Evolutionary conservation across 192 early-diverging fungal species (phyloP).

Genomic region (Coemansia sp.): DNA sequence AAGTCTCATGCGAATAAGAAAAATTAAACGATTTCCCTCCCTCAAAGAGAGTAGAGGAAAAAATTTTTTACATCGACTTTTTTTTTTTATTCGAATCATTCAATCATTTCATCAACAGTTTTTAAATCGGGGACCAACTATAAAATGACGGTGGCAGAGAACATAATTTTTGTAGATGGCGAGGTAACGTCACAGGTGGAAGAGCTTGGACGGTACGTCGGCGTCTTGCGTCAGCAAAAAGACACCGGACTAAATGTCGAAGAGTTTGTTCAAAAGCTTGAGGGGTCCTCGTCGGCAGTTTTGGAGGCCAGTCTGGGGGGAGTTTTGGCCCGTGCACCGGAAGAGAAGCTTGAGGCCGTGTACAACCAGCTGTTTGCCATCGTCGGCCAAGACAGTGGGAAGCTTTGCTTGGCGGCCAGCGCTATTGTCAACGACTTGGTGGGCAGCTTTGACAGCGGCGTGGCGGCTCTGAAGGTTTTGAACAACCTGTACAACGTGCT

Average conservation of each 20-base stretch:
- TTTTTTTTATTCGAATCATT: too few relatives aligned
- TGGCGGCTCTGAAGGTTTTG: conserved; percentile 41
- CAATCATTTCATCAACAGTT: too few relatives aligned
- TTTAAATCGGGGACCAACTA: not conserved
- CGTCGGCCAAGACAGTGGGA: not conserved
- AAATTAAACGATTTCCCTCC: too few relatives aligned
- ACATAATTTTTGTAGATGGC: conserved; percentile 57
- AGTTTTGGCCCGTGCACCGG: conserved; percentile 32
- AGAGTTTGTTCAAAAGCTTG: conserved; percentile 36
- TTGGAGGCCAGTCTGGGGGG: conserved; percentile 57
- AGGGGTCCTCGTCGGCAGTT: conserved; percentile 31
- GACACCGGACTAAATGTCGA: conserved; percentile 3
- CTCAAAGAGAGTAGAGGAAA: too few relatives aligned
- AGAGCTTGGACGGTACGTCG: conserved; percentile 73
- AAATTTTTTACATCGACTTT: too few relatives aligned
- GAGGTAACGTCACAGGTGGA: conserved; percentile 55
- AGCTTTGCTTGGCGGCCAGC: not conserved
- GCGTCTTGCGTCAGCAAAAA: conserved; percentile 5
- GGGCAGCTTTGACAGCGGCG: conserved; percentile 18
- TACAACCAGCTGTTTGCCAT: conserved; percentile 55
- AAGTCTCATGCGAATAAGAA: too few relatives aligned
- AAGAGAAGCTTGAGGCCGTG: conserved; percentile 34
- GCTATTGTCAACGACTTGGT: conserved; percentile 22
- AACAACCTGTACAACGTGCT: conserved; percentile 86
- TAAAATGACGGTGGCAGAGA: conserved; percentile 31